These are phyloP conservation scores for Neoboletus subvelutipes DNA, from an alignment of 768 basidiomycete genomes.

Conservation along the genomic window DNA sequence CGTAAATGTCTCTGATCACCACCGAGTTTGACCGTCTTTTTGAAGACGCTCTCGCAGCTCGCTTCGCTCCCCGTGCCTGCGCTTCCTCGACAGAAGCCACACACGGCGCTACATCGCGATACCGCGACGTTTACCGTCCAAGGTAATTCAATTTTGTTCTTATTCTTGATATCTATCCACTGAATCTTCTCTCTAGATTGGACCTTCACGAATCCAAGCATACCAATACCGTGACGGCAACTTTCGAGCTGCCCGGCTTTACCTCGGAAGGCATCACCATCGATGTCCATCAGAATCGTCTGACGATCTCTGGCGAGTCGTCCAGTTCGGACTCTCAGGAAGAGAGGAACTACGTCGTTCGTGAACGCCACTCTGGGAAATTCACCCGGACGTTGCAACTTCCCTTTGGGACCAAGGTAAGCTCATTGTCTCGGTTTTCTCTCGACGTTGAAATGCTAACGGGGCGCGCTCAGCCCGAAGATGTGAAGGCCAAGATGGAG, in stretches of 20 bases:
- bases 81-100: neutral
- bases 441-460: neutral
- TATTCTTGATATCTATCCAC: no score
- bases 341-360: slow-evolving; percentile 39
- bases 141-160: no score
- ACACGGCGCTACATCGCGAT: neutral
- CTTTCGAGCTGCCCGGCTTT: slow-evolving; percentile 56
- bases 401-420: slow-evolving; percentile 46
- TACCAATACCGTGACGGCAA: slow-evolving; percentile 40
- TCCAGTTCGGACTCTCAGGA: slow-evolving; percentile 32
- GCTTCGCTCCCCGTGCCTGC: slow-evolving; percentile 1
- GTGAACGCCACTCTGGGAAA: slow-evolving; percentile 45
- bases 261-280: slow-evolving; percentile 48
- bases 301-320: slow-evolving; percentile 49
- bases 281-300: slow-evolving; percentile 44
- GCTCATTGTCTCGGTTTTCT: neutral
- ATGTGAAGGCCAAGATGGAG: slow-evolving; percentile 48
- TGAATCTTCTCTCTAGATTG: slow-evolving; percentile 31
- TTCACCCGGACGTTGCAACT: slow-evolving; percentile 48
- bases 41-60: slow-evolving; percentile 25
- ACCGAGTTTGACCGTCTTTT: slow-evolving; percentile 10
- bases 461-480: slow-evolving; percentile 34
- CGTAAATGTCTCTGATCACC: slow-evolving; percentile 1
- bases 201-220: slow-evolving; percentile 41
- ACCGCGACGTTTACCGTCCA: slow-evolving; percentile 9